phyloP scores from a whole-genome alignment of 1,284 basidiomycete genomes.

The Moesziomyces antarcticus region DNA sequence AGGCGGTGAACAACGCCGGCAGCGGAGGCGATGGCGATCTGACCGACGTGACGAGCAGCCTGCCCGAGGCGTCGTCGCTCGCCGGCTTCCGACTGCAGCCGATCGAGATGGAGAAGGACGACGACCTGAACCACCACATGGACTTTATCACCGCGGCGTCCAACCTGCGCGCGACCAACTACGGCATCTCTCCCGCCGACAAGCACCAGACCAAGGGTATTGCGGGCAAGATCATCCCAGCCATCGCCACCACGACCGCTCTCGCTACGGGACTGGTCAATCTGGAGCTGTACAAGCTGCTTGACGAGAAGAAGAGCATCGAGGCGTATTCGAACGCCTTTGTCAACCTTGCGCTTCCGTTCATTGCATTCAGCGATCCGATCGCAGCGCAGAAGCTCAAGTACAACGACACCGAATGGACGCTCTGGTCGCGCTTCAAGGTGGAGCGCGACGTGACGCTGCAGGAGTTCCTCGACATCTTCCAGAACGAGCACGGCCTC shows the following conservation, averaged over 20 bases:
- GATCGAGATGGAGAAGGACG: constrained; percentile 99
- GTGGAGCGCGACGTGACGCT: constrained; percentile 90
- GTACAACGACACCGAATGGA: constrained; percentile 83
- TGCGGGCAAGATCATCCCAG: constrained; percentile 99
- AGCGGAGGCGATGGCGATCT: constrained; percentile 46
- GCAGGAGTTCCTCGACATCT: constrained; percentile 85
- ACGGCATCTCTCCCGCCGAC: constrained; percentile 88
- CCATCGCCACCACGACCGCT: constrained; percentile 97
- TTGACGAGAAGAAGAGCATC: constrained; percentile 90
- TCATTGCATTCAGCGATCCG: constrained; percentile 99
- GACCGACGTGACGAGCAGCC: constrained; percentile 60
- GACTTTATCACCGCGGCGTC: constrained; percentile 99
- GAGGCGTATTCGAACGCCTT: constrained; percentile 97
- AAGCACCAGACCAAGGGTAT: constrained; percentile 97
- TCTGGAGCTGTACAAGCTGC: constrained; percentile 92
- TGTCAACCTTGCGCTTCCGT: constrained; percentile 95
- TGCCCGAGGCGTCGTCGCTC: constrained; percentile 72
- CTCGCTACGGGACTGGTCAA: constrained; percentile 95
- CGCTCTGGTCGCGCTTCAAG: constrained; percentile 93
- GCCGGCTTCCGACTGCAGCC: constrained; percentile 94
- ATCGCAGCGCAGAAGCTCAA: constrained; percentile 77
- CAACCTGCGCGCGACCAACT: constrained; percentile 96
- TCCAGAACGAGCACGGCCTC: constrained; percentile 84
- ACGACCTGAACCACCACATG: constrained; percentile 97
- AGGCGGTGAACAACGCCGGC: constrained; percentile 77